These are phyloP conservation scores for Francoa sonchifolia DNA, from an alignment of 441 rosid species.

Conservation along the genomic window DNA sequence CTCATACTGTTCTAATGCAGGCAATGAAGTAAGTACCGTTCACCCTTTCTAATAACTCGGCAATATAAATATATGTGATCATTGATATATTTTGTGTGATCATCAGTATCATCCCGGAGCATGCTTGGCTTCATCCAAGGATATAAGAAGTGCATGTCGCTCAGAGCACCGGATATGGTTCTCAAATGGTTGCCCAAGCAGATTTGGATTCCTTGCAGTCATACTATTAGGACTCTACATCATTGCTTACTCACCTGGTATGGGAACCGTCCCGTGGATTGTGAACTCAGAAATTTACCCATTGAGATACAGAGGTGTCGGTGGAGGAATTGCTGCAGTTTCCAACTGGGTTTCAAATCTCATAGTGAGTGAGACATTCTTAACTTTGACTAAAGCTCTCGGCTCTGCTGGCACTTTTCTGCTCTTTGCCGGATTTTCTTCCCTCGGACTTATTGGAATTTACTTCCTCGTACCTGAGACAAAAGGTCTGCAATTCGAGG, in stretches of 20 bases:
- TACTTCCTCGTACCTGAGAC: slow-evolving; percentile 71
- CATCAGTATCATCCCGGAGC: slow-evolving; percentile 55
- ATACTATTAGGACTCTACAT: slow-evolving; percentile 55
- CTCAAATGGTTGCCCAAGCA: slow-evolving; percentile 70
- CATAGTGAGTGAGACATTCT: slow-evolving; percentile 50
- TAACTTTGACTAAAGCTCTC: slow-evolving; percentile 44
- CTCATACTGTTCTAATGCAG: slow-evolving; percentile 39
- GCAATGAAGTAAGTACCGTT: slow-evolving; percentile 21
- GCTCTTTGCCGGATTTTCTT: slow-evolving; percentile 46
- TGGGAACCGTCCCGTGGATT: slow-evolving; percentile 86
- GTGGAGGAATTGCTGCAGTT: slow-evolving; percentile 81
- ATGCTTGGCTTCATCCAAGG: slow-evolving; percentile 36
- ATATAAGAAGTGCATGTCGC: slow-evolving; percentile 7
- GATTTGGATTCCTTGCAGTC: slow-evolving; percentile 50
- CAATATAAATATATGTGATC: background rate
- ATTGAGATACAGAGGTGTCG: slow-evolving; percentile 58
- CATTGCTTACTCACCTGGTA: slow-evolving; percentile 62
- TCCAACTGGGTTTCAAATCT: slow-evolving; percentile 68
- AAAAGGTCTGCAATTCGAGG: slow-evolving; percentile 74
- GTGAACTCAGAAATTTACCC: slow-evolving; percentile 93
- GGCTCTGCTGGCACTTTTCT: slow-evolving; percentile 66
- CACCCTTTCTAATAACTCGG: background rate
- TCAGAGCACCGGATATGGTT: slow-evolving; percentile 25
- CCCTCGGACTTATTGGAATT: slow-evolving; percentile 37
- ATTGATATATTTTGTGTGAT: background rate